phyloP scores from a whole-genome alignment of 1,284 basidiomycete genomes.

The Singerocomus inundabilis region DNA sequence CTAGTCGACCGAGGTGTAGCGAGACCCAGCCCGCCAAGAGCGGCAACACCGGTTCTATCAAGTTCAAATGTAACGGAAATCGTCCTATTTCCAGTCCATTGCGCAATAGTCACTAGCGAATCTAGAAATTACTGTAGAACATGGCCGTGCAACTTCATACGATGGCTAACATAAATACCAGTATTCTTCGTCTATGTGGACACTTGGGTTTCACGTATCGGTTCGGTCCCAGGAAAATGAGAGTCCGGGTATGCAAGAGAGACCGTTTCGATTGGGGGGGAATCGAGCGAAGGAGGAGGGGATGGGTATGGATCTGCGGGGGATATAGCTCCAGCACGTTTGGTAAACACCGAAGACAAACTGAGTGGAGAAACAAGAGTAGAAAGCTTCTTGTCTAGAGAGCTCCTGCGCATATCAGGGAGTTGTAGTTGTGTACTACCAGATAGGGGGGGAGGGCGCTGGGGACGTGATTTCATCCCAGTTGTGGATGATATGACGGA shows the following conservation, averaged over 20 bases:
- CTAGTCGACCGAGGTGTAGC: neutral
- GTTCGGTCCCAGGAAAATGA: slow-evolving; percentile 3
- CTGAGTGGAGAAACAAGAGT: slow-evolving; percentile 30
- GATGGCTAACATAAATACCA: slow-evolving; percentile 26
- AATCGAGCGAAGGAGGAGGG: slow-evolving; percentile 71
- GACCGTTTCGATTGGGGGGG: slow-evolving; percentile 44
- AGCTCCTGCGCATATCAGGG: slow-evolving; percentile 16
- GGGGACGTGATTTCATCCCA: slow-evolving; percentile 25
- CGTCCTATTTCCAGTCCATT: neutral
- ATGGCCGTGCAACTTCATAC: neutral
- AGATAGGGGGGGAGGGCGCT: slow-evolving; percentile 5
- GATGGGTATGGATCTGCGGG: slow-evolving; percentile 69
- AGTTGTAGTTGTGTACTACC: slow-evolving; percentile 5
- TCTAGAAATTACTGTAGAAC: slow-evolving; percentile 7
- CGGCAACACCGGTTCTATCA: too few species aligned
- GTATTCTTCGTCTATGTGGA: slow-evolving; percentile 20
- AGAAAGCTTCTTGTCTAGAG: slow-evolving; percentile 32
- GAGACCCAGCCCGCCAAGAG: neutral
- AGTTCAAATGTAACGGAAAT: neutral
- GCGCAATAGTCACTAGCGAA: neutral
- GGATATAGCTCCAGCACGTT: slow-evolving; percentile 31
- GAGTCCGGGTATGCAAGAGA: slow-evolving; percentile 15
- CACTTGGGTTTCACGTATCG: slow-evolving; percentile 17
- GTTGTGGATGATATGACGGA: slow-evolving; percentile 24
- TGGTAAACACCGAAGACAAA: slow-evolving; percentile 22